A percentile compares a stretch with the other conserved stretches of the same genome.
Evolutionary conservation across 257 asterid species (phyloP).

Genomic region (Scutellaria minor): DNA sequence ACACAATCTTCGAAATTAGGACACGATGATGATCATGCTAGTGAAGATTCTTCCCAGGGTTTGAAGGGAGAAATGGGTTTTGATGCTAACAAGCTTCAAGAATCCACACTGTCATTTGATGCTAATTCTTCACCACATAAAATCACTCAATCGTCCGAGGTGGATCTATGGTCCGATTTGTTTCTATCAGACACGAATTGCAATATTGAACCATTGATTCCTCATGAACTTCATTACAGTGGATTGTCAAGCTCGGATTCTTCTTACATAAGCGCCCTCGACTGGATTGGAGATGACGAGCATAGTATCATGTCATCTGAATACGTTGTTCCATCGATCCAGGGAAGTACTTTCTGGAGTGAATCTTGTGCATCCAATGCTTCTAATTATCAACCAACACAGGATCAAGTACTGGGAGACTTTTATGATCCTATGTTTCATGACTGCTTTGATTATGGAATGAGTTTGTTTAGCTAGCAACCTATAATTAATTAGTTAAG

Average conservation of each 20-base stretch:
- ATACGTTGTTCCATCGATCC: background rate
- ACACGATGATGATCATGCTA: background rate
- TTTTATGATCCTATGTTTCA: conserved; percentile 30
- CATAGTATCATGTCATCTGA: background rate
- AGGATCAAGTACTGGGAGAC: background rate
- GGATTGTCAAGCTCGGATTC: conserved; percentile 40
- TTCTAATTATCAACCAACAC: conserved; percentile 1
- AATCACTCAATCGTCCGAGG: background rate
- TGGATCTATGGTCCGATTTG: conserved; percentile 19
- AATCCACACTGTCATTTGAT: background rate
- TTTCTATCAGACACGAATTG: background rate
- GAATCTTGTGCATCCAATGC: conserved; percentile 5
- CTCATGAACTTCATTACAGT: conserved; percentile 14
- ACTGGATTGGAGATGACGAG: conserved; percentile 31
- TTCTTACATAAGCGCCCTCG: conserved; percentile 5
- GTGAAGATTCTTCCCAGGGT: background rate
- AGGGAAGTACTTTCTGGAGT: conserved; percentile 16
- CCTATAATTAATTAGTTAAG: background rate
- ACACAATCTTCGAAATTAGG: background rate
- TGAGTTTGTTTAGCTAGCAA: conserved; percentile 29
- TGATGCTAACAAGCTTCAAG: background rate
- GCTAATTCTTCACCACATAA: background rate
- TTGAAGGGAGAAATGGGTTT: background rate
- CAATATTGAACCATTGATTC: background rate
- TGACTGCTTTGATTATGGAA: conserved; percentile 29